Percentiles rank a stretch among this genome's conserved stretches.
phyloP scores from a whole-genome alignment of 108 stramenopile genomes.

The Cylindrotheca closterium region DNA sequence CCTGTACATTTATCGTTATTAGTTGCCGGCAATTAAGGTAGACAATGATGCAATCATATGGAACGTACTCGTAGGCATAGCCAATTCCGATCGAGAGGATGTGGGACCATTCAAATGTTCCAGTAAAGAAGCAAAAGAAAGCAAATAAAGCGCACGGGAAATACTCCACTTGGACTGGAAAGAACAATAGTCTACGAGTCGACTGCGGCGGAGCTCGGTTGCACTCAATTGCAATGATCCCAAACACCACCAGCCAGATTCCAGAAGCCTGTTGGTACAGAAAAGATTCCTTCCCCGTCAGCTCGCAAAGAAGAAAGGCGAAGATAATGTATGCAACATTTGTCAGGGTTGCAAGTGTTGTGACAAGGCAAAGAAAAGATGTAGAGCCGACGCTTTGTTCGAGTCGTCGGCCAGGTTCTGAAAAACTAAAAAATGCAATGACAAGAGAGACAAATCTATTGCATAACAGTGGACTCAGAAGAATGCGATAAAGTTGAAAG shows the following conservation, averaged over 20 bases:
- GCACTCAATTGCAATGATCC: conserved; percentile 74
- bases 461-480: conserved; percentile 72
- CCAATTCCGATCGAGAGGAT: conserved; percentile 72
- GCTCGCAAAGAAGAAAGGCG: conserved; percentile 37
- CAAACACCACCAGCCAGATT: conserved; percentile 75
- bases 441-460: conserved; percentile 52
- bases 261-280: conserved; percentile 45
- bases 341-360: conserved; percentile 46
- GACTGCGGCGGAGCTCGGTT: conserved; percentile 57
- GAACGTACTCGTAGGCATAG: conserved; percentile 51
- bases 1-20: not conserved
- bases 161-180: conserved; percentile 59
- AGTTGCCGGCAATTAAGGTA: conserved; percentile 11
- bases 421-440: conserved; percentile 71
- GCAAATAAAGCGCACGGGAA: conserved; percentile 72
- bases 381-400: conserved; percentile 74
- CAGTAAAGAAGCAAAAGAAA: conserved; percentile 70
- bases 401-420: conserved; percentile 61
- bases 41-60: conserved; percentile 5
- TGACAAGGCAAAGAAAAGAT: conserved; percentile 62
- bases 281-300: conserved; percentile 39
- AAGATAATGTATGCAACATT: conserved; percentile 54
- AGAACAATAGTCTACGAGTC: conserved; percentile 63
- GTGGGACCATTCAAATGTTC: conserved; percentile 46
- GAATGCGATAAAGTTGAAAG: conserved; percentile 77